These are phyloP conservation scores for Gleditsia sinensis DNA, from an alignment of 306 rosid genomes.

Conservation along the genomic window DNA sequence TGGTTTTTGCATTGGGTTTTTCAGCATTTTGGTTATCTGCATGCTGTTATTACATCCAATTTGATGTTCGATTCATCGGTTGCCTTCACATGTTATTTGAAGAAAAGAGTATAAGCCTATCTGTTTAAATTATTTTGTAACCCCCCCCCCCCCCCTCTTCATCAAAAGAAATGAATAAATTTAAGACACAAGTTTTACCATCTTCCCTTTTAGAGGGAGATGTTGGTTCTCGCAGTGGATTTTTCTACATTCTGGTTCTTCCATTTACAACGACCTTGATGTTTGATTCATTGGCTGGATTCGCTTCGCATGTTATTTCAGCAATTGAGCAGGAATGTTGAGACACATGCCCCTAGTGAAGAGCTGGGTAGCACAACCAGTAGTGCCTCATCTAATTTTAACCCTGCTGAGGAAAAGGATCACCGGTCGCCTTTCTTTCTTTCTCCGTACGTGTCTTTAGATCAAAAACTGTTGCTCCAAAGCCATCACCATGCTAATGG, in stretches of 20 bases:
- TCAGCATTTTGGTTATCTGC: neutral
- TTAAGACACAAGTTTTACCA: neutral
- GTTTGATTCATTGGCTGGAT: neutral
- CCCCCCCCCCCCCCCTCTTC: too few relatives aligned
- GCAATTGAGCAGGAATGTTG: constrained; percentile 40
- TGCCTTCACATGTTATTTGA: constrained; percentile 32
- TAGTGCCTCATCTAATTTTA: constrained; percentile 54
- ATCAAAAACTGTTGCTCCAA: constrained; percentile 36
- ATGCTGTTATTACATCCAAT: neutral
- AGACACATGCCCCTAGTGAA: constrained; percentile 41
- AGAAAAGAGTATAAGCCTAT: too few relatives aligned
- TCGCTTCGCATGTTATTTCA: constrained; percentile 38
- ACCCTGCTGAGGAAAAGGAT: constrained; percentile 46
- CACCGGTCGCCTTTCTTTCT: constrained; percentile 40
- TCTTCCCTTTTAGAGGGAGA: constrained; percentile 1
- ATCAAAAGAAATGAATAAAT: constrained; percentile 8
- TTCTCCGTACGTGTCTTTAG: constrained; percentile 40
- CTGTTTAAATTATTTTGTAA: too few relatives aligned
- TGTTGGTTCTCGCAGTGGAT: neutral
- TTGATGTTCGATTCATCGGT: neutral
- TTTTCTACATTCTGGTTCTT: neutral
- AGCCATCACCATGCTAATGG: constrained; percentile 33
- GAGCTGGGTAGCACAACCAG: constrained; percentile 45
- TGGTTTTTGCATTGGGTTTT: neutral
- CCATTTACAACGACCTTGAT: neutral